Conservation (phyloP, 768 basidiomycete genomes). For the Tylopilus sp. region DNA sequence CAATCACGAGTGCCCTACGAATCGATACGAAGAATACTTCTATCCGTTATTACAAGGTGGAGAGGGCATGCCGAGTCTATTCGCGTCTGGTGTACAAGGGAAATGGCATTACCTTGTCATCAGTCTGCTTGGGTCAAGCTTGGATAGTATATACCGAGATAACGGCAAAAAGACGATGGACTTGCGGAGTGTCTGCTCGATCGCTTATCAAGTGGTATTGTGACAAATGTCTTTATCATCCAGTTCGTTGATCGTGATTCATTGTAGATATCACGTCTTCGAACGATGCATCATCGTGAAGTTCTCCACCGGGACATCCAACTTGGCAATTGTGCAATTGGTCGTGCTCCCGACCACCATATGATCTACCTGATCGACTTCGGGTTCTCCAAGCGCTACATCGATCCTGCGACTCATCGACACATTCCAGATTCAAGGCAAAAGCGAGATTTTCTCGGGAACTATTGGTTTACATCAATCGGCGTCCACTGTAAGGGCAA, state of each 20-base stretch:
- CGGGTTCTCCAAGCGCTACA: constrained; percentile 77
- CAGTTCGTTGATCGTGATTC: constrained; percentile 6
- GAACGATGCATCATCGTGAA: constrained; percentile 71
- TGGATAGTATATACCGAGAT: constrained; percentile 59
- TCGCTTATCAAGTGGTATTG: constrained; percentile 75
- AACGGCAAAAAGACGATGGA: constrained; percentile 60
- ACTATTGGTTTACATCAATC: constrained; percentile 82
- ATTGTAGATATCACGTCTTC: constrained; percentile 62
- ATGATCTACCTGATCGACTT: constrained; percentile 83
- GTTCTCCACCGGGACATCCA: constrained; percentile 79
- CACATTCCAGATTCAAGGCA: constrained; percentile 69
- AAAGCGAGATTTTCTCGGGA: constrained; percentile 75
- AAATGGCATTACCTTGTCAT: constrained; percentile 75
- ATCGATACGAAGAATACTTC: constrained; percentile 63
- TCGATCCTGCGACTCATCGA: constrained; percentile 59
- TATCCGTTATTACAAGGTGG: constrained; percentile 72
- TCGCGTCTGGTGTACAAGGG: constrained; percentile 54
- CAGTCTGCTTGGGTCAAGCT: constrained; percentile 65
- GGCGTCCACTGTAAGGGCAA: constrained; percentile 75
- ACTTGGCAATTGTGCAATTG: constrained; percentile 71
- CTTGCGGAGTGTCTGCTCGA: constrained; percentile 66
- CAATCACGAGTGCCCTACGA: constrained; percentile 74
- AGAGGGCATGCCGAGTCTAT: constrained; percentile 71
- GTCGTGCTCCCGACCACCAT: constrained; percentile 53
- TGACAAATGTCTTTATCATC: background rate